Evolutionary conservation across 352 stramenopile species (phyloP).

Genomic region (Pythium aquatile): DNA sequence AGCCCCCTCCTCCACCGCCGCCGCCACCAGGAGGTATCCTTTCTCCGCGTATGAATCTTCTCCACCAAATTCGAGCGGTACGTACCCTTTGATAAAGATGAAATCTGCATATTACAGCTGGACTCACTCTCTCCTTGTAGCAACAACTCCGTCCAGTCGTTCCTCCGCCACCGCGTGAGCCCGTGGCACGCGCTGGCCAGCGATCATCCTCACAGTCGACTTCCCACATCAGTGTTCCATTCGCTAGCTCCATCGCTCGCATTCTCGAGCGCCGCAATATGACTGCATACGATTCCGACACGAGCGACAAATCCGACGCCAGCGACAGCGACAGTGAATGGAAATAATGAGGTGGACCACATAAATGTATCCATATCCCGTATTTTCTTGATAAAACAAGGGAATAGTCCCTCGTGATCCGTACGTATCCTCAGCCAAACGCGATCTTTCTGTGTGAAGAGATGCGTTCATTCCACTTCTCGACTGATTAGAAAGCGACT

Average conservation of each 20-base stretch:
- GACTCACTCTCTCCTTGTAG: constrained; percentile 16
- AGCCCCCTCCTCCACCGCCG: background rate
- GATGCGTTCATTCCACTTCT: background rate
- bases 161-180: constrained; percentile 11
- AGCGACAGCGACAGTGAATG: constrained; percentile 15
- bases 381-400: background rate
- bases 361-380: constrained; percentile 1
- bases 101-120: no score
- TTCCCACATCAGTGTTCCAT: constrained; percentile 26
- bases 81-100: background rate
- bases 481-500: no score
- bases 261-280: constrained; percentile 56
- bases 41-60: constrained; percentile 33
- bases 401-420: background rate
- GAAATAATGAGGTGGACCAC: constrained; percentile 14
- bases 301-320: constrained; percentile 18
- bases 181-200: background rate
- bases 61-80: constrained; percentile 54
- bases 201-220: constrained; percentile 3
- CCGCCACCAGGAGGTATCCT: constrained; percentile 3
- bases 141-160: constrained; percentile 46
- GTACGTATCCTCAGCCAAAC: no score
- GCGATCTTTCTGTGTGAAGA: background rate
- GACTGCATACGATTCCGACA: constrained; percentile 65
- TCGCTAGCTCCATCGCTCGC: constrained; percentile 56